Evolutionary conservation across 306 rosid genomes (phyloP), one percentile per base, ranked within the genome.

Genomic region (Rosa lucieae): DNA sequence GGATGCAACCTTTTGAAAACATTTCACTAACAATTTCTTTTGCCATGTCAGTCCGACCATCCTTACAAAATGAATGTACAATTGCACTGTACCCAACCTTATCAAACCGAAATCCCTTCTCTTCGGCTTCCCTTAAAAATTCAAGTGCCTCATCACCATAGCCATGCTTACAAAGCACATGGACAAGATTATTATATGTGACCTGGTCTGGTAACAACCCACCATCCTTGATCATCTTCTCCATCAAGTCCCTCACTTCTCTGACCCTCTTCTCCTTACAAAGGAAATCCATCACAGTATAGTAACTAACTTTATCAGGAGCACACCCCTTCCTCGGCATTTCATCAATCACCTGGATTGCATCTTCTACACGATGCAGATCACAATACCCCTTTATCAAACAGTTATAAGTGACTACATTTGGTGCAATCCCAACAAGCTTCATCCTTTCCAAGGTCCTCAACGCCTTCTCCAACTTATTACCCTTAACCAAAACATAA

Each of bases 331-430:
- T 92, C 10, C 44, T 79, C 29, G 84, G 90, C 94, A 95, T 91
- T 84, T 86, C 83, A 74, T 80, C 87, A 11, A 92, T 91, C 83
- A 92, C 84, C 85, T 90, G 79, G 77, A 91, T 15, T 56, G 96
- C 96, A 85, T 88, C 90, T 49, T 85, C 84, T 52, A 86, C 73
- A 78, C 67, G 84, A 82, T 83, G 72, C 79, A 82, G 47, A 70
- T 89, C 88, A 82, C 98, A 92, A 82, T 89, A 91, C 81, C 97
- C 97, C 82, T 91, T 91, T 85, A 91, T 90, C 90, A 95, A 87
- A 65, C 95, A 85, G 80, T 92, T 92, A 58, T 89, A 95, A 32
- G 89, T 91, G 80, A 92, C 83, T 73, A 87, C 82, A 78, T 90
- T 79, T 63, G 99, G 96, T 73, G 80, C 67, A 23, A 95, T 90